These are phyloP conservation scores for Cerioporus squamosus DNA, from an alignment of 1,284 basidiomycete genomes.

Conservation along the genomic window DNA sequence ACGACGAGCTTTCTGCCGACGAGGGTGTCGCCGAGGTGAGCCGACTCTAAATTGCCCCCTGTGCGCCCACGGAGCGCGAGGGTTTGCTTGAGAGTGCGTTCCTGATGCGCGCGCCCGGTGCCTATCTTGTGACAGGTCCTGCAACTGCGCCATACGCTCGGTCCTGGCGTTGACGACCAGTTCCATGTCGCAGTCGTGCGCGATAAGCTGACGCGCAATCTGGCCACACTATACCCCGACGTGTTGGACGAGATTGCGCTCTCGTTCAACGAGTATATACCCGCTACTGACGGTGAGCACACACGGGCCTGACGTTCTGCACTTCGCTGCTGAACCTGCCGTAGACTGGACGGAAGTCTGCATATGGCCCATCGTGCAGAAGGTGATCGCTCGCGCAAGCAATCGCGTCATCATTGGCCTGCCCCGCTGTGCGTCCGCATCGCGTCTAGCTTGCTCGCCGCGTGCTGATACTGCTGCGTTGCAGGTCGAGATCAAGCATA, in stretches of 20 bases:
- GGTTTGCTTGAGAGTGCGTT: neutral
- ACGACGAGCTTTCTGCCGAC: conserved; percentile 43
- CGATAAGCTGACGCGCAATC: conserved; percentile 31
- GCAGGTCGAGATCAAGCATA: conserved; percentile 24
- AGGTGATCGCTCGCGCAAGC: conserved; percentile 20
- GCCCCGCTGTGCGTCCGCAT: conserved; percentile 14
- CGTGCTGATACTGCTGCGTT: neutral
- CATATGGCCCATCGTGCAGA: conserved; percentile 18
- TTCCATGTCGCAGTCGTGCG: conserved; percentile 36
- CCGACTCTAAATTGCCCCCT: neutral
- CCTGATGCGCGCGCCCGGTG: neutral
- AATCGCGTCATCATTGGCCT: conserved; percentile 25
- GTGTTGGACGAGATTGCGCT: conserved; percentile 34
- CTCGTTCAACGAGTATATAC: conserved; percentile 29
- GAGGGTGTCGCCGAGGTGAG: conserved; percentile 38
- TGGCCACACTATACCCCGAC: conserved; percentile 31
- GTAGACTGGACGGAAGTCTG: conserved; percentile 19
- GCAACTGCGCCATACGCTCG: conserved; percentile 21
- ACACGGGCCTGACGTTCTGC: too few species aligned
- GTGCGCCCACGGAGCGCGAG: neutral
- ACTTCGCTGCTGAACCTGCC: neutral
- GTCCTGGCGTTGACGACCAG: conserved; percentile 26
- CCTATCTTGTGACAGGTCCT: conserved; percentile 6
- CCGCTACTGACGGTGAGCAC: conserved; percentile 18
- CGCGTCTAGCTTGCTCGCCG: neutral